Conservation (phyloP, 495 filamentous ascomycete species). For the Xylaria telfairii region DNA sequence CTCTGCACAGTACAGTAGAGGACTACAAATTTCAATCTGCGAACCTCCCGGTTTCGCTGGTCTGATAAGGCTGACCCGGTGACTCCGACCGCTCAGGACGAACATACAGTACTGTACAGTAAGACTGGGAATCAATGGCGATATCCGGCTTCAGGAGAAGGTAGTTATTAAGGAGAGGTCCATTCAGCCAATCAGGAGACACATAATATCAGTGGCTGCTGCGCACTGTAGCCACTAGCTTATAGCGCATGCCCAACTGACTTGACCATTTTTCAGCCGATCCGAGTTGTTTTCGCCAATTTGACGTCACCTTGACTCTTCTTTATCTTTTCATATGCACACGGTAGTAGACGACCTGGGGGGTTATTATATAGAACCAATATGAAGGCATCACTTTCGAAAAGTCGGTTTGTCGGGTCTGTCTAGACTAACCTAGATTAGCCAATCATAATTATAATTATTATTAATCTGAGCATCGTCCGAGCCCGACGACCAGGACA, state of each 20-base stretch:
- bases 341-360: not conserved
- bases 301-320: constrained; percentile 20
- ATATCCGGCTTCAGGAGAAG: not conserved
- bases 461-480: not conserved
- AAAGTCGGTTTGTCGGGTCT: not conserved
- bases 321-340: not conserved
- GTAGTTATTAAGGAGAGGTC: too few relatives aligned
- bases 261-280: not conserved
- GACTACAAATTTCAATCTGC: not conserved
- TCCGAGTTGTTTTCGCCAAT: constrained; percentile 11
- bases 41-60: not conserved
- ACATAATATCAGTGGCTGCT: not conserved
- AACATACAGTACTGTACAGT: too few relatives aligned
- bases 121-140: not conserved
- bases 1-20: too few relatives aligned
- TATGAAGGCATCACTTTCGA: not conserved
- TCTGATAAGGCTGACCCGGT: not conserved
- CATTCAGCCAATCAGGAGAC: not conserved
- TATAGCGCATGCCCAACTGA: not conserved
- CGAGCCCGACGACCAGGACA: not conserved
- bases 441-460: not conserved
- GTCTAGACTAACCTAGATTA: not conserved
- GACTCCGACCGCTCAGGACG: not conserved
- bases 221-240: constrained; percentile 1
- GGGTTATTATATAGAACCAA: not conserved